These are phyloP conservation scores for Barnettozyma hawaiiensis DNA, from an alignment of 1,139 yeast genomes.

Conservation along the genomic window DNA sequence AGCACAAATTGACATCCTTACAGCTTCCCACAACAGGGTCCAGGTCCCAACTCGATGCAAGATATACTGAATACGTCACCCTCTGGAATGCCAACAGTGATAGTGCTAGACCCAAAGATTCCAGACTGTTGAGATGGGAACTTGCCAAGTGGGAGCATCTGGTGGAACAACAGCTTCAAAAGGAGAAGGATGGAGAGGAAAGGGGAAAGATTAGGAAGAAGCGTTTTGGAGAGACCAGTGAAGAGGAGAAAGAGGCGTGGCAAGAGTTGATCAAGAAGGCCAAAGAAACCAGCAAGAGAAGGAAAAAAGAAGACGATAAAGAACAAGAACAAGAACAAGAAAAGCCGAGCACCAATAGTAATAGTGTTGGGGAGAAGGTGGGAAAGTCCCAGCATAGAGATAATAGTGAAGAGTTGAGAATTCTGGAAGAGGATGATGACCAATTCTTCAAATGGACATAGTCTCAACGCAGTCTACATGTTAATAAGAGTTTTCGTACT, in stretches of 20 bases:
- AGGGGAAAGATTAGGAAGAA: background rate
- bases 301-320: background rate
- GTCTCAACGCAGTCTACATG: background rate
- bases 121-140: slow-evolving; percentile 46
- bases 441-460: slow-evolving; percentile 1
- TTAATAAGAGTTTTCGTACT: too few relatives aligned
- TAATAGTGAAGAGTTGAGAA: background rate
- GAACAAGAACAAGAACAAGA: background rate
- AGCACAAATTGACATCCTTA: slow-evolving; percentile 49
- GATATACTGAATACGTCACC: slow-evolving; percentile 76
- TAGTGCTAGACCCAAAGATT: slow-evolving; percentile 59
- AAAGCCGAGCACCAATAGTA: background rate
- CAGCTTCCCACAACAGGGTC: slow-evolving; percentile 61
- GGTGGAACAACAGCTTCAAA: slow-evolving; percentile 7
- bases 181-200: slow-evolving; percentile 5
- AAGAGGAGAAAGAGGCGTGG: slow-evolving; percentile 29
- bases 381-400: background rate
- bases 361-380: background rate
- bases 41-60: slow-evolving; percentile 54
- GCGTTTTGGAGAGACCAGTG: background rate
- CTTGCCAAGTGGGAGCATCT: slow-evolving; percentile 65
- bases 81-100: slow-evolving; percentile 83
- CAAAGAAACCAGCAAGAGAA: slow-evolving; percentile 25
- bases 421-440: slow-evolving; percentile 1
- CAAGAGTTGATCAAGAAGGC: slow-evolving; percentile 48